phyloP scores from a whole-genome alignment of 306 rosid species.

The Boehmeria nivea region DNA sequence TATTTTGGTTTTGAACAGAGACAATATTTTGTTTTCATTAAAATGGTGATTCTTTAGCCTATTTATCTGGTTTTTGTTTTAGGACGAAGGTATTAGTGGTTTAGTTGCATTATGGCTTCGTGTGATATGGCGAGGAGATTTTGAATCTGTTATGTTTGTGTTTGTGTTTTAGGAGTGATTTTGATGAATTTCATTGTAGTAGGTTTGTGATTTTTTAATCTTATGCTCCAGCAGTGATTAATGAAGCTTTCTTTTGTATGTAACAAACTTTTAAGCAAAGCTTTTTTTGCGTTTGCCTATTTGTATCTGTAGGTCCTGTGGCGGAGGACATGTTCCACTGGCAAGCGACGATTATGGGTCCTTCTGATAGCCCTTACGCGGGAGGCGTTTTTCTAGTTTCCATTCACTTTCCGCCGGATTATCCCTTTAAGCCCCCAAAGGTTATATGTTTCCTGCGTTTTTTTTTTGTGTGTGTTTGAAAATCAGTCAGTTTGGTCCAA shows the following conservation, averaged over 20 bases:
- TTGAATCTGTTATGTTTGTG: too few species aligned
- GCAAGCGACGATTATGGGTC: constrained; percentile 94
- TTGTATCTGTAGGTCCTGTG: constrained; percentile 59
- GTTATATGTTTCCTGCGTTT: constrained; percentile 16
- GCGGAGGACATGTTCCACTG: constrained; percentile 97
- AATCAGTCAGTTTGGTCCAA: not conserved
- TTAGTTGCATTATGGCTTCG: too few species aligned
- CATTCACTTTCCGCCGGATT: constrained; percentile 80
- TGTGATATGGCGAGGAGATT: too few species aligned
- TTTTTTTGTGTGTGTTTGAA: not conserved
- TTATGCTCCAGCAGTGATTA: not conserved
- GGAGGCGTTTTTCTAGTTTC: constrained; percentile 85
- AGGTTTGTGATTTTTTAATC: too few species aligned
- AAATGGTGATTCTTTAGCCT: too few species aligned
- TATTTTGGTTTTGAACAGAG: too few species aligned
- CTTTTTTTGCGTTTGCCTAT: not conserved
- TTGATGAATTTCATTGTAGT: too few species aligned
- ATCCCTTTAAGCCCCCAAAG: constrained; percentile 96
- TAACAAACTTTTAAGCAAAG: not conserved
- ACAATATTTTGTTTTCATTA: too few species aligned
- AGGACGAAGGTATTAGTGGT: too few species aligned
- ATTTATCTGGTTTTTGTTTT: too few species aligned
- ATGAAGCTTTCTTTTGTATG: not conserved
- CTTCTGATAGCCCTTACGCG: constrained; percentile 73
- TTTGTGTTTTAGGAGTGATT: too few species aligned